A percentile compares a stretch with the other conserved stretches of the same genome.
phyloP scores from a whole-genome alignment of 1,284 basidiomycete genomes.

The Nidula niveotomentosa region DNA sequence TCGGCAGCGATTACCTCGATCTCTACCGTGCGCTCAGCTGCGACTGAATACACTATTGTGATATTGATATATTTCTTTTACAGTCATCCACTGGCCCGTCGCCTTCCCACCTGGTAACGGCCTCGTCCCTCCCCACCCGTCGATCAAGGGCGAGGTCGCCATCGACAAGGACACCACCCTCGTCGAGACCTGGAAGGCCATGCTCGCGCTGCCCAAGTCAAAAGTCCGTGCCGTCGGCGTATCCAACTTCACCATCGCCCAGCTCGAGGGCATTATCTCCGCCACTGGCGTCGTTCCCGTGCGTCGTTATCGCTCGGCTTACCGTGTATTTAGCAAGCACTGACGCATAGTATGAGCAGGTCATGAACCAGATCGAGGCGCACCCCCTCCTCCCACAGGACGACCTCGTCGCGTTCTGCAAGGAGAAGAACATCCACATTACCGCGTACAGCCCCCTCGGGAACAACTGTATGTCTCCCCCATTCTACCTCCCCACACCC shows the following conservation, averaged over 20 bases:
- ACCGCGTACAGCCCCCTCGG: conserved; percentile 89
- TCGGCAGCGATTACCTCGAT: conserved; percentile 78
- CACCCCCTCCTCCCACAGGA: conserved; percentile 80
- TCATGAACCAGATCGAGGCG: conserved; percentile 82
- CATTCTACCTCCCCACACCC: neutral
- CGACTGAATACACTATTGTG: too few relatives aligned
- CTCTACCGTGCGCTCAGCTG: conserved; percentile 56
- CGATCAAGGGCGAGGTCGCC: conserved; percentile 42
- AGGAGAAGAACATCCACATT: conserved; percentile 73
- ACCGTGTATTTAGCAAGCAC: neutral
- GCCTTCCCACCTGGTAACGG: conserved; percentile 67
- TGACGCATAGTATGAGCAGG: conserved; percentile 23
- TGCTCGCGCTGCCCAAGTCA: conserved; percentile 57
- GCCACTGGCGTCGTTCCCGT: conserved; percentile 79
- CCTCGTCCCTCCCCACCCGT: conserved; percentile 51
- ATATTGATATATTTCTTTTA: neutral
- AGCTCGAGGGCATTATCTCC: conserved; percentile 69
- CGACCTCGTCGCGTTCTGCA: conserved; percentile 68
- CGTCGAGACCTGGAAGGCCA: conserved; percentile 82
- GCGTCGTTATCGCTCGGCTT: conserved; percentile 7
- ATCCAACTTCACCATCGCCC: conserved; percentile 76
- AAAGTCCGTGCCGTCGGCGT: conserved; percentile 70
- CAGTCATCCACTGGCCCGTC: conserved; percentile 89
- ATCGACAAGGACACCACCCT: conserved; percentile 64
- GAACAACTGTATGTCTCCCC: conserved; percentile 56